A percentile compares a stretch with the other conserved stretches of the same genome.
These are phyloP conservation scores for Chenopodium album DNA, from an alignment of 148 eudicot genomes.

Conservation along the genomic window DNA sequence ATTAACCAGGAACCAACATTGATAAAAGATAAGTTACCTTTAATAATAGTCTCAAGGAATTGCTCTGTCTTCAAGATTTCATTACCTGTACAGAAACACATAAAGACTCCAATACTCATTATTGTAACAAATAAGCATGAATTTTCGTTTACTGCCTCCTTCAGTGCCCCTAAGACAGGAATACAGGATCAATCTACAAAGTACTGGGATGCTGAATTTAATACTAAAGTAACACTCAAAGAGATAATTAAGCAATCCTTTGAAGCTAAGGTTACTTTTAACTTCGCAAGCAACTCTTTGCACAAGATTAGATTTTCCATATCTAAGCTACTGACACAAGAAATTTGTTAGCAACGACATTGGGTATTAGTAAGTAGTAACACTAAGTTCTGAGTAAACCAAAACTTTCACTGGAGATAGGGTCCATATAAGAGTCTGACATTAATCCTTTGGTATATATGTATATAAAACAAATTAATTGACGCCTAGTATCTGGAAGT, in stretches of 20 bases:
- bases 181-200: neutral
- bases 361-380: neutral
- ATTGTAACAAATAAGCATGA: conserved; percentile 7
- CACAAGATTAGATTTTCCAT: too few relatives aligned
- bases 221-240: neutral
- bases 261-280: neutral
- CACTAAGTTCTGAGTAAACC: neutral
- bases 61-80: conserved; percentile 69
- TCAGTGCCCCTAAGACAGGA: neutral
- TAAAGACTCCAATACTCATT: neutral
- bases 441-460: neutral
- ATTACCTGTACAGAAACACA: conserved; percentile 49
- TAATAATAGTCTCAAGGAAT: conserved; percentile 78
- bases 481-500: neutral
- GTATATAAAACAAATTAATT: neutral
- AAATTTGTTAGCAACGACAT: too few relatives aligned
- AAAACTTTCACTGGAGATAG: neutral
- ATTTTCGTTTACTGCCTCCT: neutral
- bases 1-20: neutral
- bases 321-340: too few relatives aligned
- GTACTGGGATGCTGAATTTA: neutral
- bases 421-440: neutral
- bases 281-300: neutral
- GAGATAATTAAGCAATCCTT: neutral
- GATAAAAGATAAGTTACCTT: conserved; percentile 48